phyloP scores from a whole-genome alignment of 129 eudicot species.

The Artemisia annua region DNA sequence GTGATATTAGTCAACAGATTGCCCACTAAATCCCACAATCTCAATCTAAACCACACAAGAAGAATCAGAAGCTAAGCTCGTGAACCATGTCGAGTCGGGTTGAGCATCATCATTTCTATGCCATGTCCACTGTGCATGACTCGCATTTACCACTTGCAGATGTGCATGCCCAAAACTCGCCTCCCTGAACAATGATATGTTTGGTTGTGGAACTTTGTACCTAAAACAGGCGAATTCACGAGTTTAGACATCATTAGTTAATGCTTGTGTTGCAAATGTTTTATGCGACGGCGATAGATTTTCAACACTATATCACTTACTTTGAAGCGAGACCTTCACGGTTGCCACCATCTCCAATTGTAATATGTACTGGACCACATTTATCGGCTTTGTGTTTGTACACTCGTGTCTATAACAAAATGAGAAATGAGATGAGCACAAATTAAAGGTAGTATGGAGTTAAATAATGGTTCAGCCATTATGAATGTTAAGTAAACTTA shows the following conservation, averaged over 20 bases:
- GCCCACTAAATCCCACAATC: neutral
- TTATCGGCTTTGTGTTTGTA: slow-evolving; percentile 46
- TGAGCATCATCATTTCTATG: slow-evolving; percentile 61
- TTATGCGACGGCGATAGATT: neutral
- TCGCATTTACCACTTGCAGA: slow-evolving; percentile 54
- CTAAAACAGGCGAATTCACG: slow-evolving; percentile 28
- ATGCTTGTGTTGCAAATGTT: neutral
- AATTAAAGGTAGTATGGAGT: neutral
- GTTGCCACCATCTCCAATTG: slow-evolving; percentile 83
- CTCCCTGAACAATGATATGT: slow-evolving; percentile 62
- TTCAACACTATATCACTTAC: slow-evolving; percentile 31
- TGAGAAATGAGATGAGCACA: neutral
- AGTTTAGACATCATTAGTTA: neutral
- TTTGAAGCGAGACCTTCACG: slow-evolving; percentile 69
- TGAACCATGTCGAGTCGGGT: slow-evolving; percentile 57
- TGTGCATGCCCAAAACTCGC: slow-evolving; percentile 87
- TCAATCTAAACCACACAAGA: slow-evolving; percentile 35
- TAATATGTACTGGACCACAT: slow-evolving; percentile 65
- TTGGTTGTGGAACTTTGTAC: slow-evolving; percentile 58
- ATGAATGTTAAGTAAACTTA: slow-evolving; percentile 32
- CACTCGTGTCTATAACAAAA: slow-evolving; percentile 43
- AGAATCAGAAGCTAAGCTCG: slow-evolving; percentile 41
- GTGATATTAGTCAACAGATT: too few species aligned
- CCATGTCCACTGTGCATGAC: slow-evolving; percentile 78
- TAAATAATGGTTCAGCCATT: too few species aligned